Base-by-base conservation (phyloP, 1,139 yeast genomes). In the Keqinozyma sinolaborantium region DNA sequence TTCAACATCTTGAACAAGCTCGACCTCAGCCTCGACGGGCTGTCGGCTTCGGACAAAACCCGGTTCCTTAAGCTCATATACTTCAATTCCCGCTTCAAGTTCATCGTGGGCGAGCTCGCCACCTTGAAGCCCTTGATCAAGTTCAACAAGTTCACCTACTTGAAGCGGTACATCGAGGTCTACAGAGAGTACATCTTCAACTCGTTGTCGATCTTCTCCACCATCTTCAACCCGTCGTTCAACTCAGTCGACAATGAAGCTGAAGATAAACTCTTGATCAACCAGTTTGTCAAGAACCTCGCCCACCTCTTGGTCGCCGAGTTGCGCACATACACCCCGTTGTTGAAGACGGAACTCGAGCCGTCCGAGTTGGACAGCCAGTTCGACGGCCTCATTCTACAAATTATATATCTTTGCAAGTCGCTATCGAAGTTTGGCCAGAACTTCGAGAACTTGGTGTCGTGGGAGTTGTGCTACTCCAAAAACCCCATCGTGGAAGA, bases 171-270 rank as follows among this genome's bases (percentile, higher is more conserved):
- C 47, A 73, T 88, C 28, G 97, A 92, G 53, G 77, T 85, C 4
- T 79, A 85, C 40, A 69, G 98, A 50, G 97, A 90, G 52, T 82
- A 78, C 45, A 77, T 85, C 10, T 84, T 81, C 53, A 83, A 80
- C 21, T 77, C 94, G 0, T 65, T 86, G 4, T 75, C 84, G 28
- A 77, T 82, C 7, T 83, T 73, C 51, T 69, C 71, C 35, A 74
- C 86, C 5, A 73, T 84, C 0, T 84, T 86, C 47, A 73, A 52
- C 25, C 43, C 46, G 14, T 39, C 53, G 3, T 33, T 50, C 10
- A 36, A 35, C 12, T 31, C 43, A 13, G 32, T 30, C 9, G 25
- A 35, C 2, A 40, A 47, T 10, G 44, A 46, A 14, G 38, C 43
- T 11, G 60, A 56, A 25, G 64, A 62, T 36, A 38, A 35, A 4